Evolutionary conservation across 2,329 filamentous ascomycete genomes (phyloP), one percentile per base, ranked within the genome.

Genomic region (Proliferodiscus dingleyae): DNA sequence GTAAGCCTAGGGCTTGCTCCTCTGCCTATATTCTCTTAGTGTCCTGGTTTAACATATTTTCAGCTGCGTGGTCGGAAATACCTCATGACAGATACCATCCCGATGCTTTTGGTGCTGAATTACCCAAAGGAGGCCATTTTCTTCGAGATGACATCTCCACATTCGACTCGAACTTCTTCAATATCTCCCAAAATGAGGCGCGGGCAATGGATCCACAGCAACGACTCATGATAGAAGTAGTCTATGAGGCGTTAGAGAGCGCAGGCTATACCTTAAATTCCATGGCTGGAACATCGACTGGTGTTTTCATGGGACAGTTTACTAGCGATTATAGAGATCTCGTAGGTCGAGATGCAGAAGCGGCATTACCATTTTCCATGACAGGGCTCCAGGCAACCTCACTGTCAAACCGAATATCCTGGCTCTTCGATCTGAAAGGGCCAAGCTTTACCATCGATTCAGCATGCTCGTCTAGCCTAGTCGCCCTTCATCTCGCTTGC

Each of bases 291-390:
- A 15, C 6, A 18, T 4, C 5, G 5, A 67, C 72, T 2, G 64
- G 69, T 3, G 72, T 28, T 37, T 29, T 45, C 42, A 5, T 28
- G 19, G 6, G 76, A 70, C 49, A 74, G 77, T 52, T 72, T 73
- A 0, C 67, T 71, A 8, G 40, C 23, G 33, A 37, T 19, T 37
- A 19, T n/a, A 10, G 21, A 11, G 15, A 21, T 10, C 15, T 19
- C n/a, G 11, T 53, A 46, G 3, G 47, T 42, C 3, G 47, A 45
- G 39, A 41, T 19, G 13, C 24, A 11, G 26, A 30, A 4, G 6
- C 24, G 11, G 18, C 38, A 2, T 55, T 59, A 42, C 62, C 64
- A 32, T 67, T 64, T 41, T n/a, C 41, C 7, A 53, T 60, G 2
- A 65, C 64, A 3, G 66, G 65, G 4, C 63, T 59, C 19, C 61